A percentile compares a stretch with the other conserved stretches of the same genome.
Conservation (phyloP, 2,329 filamentous ascomycete species). For the Bisporella sp. region DNA sequence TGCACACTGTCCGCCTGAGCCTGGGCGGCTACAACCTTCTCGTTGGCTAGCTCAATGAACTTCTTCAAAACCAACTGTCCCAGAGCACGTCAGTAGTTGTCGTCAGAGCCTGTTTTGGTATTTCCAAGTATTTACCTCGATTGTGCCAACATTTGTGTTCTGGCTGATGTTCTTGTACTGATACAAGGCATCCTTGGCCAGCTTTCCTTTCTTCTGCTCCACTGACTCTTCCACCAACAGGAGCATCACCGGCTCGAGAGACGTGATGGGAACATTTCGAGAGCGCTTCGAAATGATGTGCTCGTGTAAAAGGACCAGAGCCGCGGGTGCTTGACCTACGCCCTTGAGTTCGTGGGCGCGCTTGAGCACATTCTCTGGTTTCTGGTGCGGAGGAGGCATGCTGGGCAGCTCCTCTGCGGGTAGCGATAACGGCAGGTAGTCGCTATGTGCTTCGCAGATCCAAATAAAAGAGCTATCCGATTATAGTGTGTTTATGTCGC, state of each 20-base stretch:
- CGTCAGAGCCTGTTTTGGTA: neutral
- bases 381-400: conserved; percentile 83
- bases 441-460: too few relatives aligned
- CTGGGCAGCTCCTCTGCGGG: conserved; percentile 17
- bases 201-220: conserved; percentile 95
- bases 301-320: conserved; percentile 92
- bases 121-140: conserved; percentile 58
- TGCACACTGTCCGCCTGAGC: conserved; percentile 94
- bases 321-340: conserved; percentile 87
- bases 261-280: conserved; percentile 92
- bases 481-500: neutral
- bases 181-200: conserved; percentile 97
- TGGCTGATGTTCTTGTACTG: conserved; percentile 99
- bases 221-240: conserved; percentile 95
- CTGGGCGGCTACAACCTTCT: conserved; percentile 94
- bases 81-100: conserved; percentile 10
- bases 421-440: neutral
- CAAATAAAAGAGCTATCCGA: too few relatives aligned
- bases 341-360: conserved; percentile 98
- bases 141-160: conserved; percentile 96
- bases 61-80: conserved; percentile 81
- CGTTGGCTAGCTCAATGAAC: conserved; percentile 94
- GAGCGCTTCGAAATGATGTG: conserved; percentile 98
- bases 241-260: conserved; percentile 96
- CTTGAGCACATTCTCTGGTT: conserved; percentile 99